Base-by-base conservation (phyloP, 495 filamentous ascomycete species). In the Penicillium cataractarum region DNA sequence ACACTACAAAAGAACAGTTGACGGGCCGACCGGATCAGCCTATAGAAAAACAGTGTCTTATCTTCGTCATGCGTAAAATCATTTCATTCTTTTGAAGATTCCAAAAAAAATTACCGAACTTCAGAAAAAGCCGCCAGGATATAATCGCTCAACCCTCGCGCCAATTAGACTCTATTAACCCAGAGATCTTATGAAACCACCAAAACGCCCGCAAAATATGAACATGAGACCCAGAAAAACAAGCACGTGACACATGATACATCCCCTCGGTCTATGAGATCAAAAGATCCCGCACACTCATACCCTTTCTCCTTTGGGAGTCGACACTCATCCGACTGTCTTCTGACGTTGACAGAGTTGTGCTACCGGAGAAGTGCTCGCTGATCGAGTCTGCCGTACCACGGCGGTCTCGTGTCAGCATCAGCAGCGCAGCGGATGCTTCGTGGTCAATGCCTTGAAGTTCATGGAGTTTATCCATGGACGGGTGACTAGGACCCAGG, bases 211-310 rank as follows among this genome's bases (percentile, higher is more conserved):
- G 46, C 46, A 50, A 50, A 50, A 27, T 29, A 50, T 50, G 4
- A 29, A 53, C 35, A 39, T 0, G 37, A 33, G 39, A 46, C 15
- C 62, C 29, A 51, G 10, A 37, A 17, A 55, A n/a, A 29, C 26
- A 52, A 22, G 21, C 9, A 46, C 19, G 31, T 52, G 10, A 44
- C 21, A 29, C 61, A 57, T 57, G 52, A 58, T 35, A 46, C 4
- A 42, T 44, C n/a, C 29, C 22, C 49, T 31, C 22, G 5, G 21
- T 46, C 62, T 65, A 78, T 57, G 88, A 85, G 58, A 86, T 92
- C 48, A 96, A 79, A 57, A 95, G 74, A 76, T 96, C 92, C 58
- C 82, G 86, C 2, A 94, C 92, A 71, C 91, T 93, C 86, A 94
- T 91, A 0, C 89, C 87, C 64, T 73, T 71, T 54, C 71, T 72